Percentiles rank a stretch among this genome's conserved stretches.
phyloP scores from a whole-genome alignment of 441 rosid genomes.

The Jatropha multifida region DNA sequence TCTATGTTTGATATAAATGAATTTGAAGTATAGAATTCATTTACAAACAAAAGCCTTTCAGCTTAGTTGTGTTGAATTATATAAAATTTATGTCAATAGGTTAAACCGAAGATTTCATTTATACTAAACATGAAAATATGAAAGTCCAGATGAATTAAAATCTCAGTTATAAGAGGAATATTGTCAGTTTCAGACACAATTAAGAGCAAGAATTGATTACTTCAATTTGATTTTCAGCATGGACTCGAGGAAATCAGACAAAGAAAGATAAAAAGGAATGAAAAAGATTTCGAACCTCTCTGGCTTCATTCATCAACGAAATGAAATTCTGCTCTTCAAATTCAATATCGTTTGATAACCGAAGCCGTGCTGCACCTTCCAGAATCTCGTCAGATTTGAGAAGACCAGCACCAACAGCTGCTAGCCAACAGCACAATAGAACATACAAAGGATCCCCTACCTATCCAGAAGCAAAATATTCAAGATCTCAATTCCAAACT shows the following conservation, averaged over 20 bases:
- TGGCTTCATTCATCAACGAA: conserved; percentile 76
- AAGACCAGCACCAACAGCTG: conserved; percentile 96
- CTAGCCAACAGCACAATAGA: conserved; percentile 88
- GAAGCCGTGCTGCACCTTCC: conserved; percentile 83
- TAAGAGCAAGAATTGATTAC: background rate
- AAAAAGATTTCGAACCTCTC: conserved; percentile 52
- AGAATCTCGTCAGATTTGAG: conserved; percentile 90
- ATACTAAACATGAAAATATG: too few relatives aligned
- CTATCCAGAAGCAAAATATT: conserved; percentile 42
- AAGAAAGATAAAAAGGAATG: background rate
- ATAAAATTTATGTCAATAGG: background rate
- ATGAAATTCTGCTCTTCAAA: conserved; percentile 90
- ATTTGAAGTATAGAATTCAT: too few relatives aligned
- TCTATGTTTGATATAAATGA: too few relatives aligned
- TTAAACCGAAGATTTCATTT: too few relatives aligned
- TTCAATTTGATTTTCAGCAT: background rate
- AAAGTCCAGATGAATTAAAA: too few relatives aligned
- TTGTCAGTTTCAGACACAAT: background rate
- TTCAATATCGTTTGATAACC: conserved; percentile 78
- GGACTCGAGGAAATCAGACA: background rate
- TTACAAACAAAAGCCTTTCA: too few relatives aligned
- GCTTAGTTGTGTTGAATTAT: too few relatives aligned
- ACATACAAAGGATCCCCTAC: conserved; percentile 93
- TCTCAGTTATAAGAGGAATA: too few relatives aligned
- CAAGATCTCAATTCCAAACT: background rate